A percentile compares a stretch with the other conserved stretches of the same genome.
These are phyloP conservation scores for Pelargonium citronellum DNA, from an alignment of 441 rosid genomes.

Conservation along the genomic window DNA sequence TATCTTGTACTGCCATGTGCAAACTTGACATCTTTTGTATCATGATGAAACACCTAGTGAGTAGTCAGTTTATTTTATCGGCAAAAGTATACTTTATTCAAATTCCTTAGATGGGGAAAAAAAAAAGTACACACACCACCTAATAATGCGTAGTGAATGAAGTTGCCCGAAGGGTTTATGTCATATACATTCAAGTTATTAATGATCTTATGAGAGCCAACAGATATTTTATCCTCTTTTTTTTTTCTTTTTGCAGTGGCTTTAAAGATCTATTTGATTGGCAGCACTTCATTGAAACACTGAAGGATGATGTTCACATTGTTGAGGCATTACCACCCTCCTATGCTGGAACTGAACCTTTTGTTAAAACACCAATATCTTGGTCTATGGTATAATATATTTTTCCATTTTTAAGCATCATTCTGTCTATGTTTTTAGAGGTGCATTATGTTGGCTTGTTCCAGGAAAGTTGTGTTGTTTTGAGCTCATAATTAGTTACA, in stretches of 20 bases:
- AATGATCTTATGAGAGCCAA: conserved; percentile 10
- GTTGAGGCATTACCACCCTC: conserved; percentile 64
- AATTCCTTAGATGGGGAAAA: too few relatives aligned
- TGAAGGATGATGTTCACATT: conserved; percentile 69
- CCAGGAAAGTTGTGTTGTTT: background rate
- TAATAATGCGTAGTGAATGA: background rate
- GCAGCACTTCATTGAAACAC: conserved; percentile 68
- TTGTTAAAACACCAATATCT: conserved; percentile 70
- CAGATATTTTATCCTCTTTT: background rate
- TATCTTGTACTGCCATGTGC: background rate
- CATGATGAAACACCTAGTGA: conserved; percentile 3
- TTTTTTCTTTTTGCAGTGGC: conserved; percentile 41
- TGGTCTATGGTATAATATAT: conserved; percentile 73
- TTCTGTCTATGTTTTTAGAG: background rate
- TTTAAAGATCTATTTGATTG: conserved; percentile 92
- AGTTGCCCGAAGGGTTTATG: conserved; percentile 4
- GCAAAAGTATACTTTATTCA: too few relatives aligned
- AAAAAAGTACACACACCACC: too few relatives aligned
- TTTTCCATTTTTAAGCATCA: background rate
- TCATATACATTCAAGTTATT: conserved; percentile 15
- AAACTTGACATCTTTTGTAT: conserved; percentile 1
- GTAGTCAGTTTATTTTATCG: too few relatives aligned
- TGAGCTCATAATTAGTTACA: too few relatives aligned
- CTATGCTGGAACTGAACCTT: conserved; percentile 49
- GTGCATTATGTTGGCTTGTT: background rate